Evolutionary conservation across 768 basidiomycete genomes (phyloP).

Genomic region (Tulasnella sp.): DNA sequence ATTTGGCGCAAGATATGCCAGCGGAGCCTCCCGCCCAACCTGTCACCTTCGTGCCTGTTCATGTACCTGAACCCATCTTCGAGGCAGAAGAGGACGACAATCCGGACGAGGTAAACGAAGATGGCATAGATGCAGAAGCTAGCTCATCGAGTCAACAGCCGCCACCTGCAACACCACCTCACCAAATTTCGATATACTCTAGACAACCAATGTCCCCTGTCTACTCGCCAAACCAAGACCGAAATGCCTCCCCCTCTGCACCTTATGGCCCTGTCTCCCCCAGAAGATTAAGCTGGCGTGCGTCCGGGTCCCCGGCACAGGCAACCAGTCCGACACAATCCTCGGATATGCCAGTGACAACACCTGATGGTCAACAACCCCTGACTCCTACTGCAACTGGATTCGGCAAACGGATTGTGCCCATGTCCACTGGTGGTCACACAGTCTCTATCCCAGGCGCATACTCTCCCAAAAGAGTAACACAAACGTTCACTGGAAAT

Average conservation of each 20-base stretch:
- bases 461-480: constrained; percentile 13
- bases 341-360: background rate
- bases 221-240: constrained; percentile 8
- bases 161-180: background rate
- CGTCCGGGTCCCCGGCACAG: background rate
- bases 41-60: constrained; percentile 5
- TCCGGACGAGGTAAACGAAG: background rate
- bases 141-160: background rate
- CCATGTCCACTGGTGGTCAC: constrained; percentile 8
- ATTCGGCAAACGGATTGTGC: constrained; percentile 6
- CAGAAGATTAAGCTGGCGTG: background rate
- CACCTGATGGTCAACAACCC: background rate
- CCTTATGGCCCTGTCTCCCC: background rate
- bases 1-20: constrained; percentile 4
- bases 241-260: background rate
- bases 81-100: constrained; percentile 4
- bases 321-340: background rate
- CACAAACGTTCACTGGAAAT: constrained; percentile 9
- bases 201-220: constrained; percentile 12
- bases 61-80: constrained; percentile 9
- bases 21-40: background rate
- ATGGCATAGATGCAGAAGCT: background rate
- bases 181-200: constrained; percentile 8
- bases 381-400: background rate
- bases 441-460: constrained; percentile 4